Base-by-base conservation (phyloP, 768 basidiomycete genomes). In the Leccinellum albellum region DNA sequence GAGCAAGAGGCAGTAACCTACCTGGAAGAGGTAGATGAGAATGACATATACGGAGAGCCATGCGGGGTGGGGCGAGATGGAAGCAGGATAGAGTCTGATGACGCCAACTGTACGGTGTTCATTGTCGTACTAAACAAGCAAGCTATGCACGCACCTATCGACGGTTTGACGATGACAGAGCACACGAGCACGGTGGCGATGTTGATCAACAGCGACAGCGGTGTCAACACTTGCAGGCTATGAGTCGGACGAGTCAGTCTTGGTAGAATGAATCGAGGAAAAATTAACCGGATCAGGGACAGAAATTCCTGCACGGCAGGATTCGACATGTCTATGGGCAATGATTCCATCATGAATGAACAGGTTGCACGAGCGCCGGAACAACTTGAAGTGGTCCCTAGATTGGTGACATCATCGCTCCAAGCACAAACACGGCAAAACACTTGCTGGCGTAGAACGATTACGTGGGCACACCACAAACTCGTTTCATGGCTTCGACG, bases 171-270 rank as follows among this genome's bases (percentile, higher is more conserved):
- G 20, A 93, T 76, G 9, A 84, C 60, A 0, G 86, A 70, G 66
- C 93, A 95, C 4, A 91, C 80, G 33, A 88, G 64, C 49, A 88
- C 76, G 1, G 84, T 78, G 0, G 86, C 88, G 44, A 95, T 84
- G 66, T 89, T 89, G 56, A 94, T 82, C 61, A 94, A 79, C 9
- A 96, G 78, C 2, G 89, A 88, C 1, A 96, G 76, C 0, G 94
- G 94, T 0, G 93, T 93, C 47, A 94, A 74, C 21, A 96, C 90
- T 69, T 97, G 94, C 4, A 97, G 80, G 48, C 89, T 82, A 58
- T 13, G 2, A 4, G 3, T 3, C 24, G 21, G 14, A 8, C 55
- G 28, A 52, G 56, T 42, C 37, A 33, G 4, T 12, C 26, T 10
- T 5, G 40, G 12, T 20, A 20, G 20, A 12, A 2, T 13, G 4